These are phyloP conservation scores for Coemansia sp. DNA, from an alignment of 192 early-diverging fungal genomes.

Conservation along the genomic window DNA sequence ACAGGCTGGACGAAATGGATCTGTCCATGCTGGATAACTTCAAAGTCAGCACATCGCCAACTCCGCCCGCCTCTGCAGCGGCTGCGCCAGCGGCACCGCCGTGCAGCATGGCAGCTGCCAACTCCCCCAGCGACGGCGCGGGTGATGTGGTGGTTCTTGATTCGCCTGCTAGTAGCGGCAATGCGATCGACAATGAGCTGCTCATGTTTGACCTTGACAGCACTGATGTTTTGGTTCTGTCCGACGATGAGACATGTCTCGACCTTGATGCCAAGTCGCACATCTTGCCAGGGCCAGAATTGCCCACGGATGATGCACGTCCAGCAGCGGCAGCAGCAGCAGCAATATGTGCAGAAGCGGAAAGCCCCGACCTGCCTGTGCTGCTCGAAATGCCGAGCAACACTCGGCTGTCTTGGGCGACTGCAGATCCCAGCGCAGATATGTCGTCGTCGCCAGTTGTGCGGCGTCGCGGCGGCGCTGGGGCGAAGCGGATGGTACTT, in stretches of 20 bases:
- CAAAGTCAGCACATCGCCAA: constrained; percentile 16
- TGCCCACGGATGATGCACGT: too few relatives aligned
- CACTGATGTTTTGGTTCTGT: constrained; percentile 23
- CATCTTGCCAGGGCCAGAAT: too few relatives aligned
- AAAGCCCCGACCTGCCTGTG: too few relatives aligned
- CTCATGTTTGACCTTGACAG: constrained; percentile 19
- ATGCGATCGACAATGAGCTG: constrained; percentile 12
- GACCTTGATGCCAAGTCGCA: too few relatives aligned
- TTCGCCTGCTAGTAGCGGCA: background rate
- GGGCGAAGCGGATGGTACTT: background rate
- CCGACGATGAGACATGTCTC: constrained; percentile 22
- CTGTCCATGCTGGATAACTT: constrained; percentile 15
- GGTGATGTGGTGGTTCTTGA: background rate
- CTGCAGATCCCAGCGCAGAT: too few relatives aligned
- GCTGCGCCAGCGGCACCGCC: background rate
- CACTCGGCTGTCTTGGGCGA: too few relatives aligned
- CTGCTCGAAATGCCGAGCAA: too few relatives aligned
- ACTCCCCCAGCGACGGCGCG: background rate
- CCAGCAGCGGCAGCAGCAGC: too few relatives aligned
- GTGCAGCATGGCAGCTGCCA: too few relatives aligned
- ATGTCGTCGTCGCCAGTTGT: constrained; percentile 11
- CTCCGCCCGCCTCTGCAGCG: constrained; percentile 9
- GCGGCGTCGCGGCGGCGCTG: background rate
- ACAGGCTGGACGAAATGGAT: constrained; percentile 5
- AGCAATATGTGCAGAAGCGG: too few relatives aligned